Evolutionary conservation across 805 yeast species (phyloP), one percentile per base, ranked within the genome.

Genomic region (Schwanniomyces occidentalis): DNA sequence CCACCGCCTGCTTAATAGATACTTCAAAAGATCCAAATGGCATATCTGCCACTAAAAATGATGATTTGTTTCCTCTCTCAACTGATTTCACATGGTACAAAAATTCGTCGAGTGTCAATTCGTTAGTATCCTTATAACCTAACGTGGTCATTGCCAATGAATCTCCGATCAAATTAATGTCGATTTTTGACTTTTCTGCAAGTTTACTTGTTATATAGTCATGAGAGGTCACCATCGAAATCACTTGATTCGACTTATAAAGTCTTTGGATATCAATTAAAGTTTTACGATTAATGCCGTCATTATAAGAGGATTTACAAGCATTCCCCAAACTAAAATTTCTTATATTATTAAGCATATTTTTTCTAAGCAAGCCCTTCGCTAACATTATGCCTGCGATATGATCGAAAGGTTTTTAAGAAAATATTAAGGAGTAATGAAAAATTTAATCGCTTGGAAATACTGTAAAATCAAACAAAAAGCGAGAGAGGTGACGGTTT

Each of bases 111-210:
- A 88, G 75, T 2, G 81, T 72, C 17, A 93, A 61, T 49, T 85
- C 85, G 40, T 82, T 79, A 0, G 98, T 83, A 26, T 84, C 80
- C 2, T 69, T 70, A 52, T 83, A 82, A 0, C 99, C 99, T 43
- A 87, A 69, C 0, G 95, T 74, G 1, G 86, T 90, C 96, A 89
- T 91, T 0, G 96, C 88, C 16, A 93, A 63, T 0, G 97, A 90
- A 58, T 91, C 99, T 3, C 99, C 99, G 4, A 91, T 81, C 2
- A 91, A 69, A 5, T 82, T 69, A 38, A 82, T 71, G 48, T 91
- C 97, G 2, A 79, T 70, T 1, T 75, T 72, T 0, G 90, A 76
- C 12, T 69, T 57, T 16, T 82, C 80, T 0, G 89, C 95, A 48
- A 84, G 66, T 19, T 69, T 65, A 1, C 80, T 93, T 0, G 95